Percentiles rank a stretch among this genome's conserved stretches.
phyloP scores from a whole-genome alignment of 2,329 filamentous ascomycete species.

The Botryotinia calthae region DNA sequence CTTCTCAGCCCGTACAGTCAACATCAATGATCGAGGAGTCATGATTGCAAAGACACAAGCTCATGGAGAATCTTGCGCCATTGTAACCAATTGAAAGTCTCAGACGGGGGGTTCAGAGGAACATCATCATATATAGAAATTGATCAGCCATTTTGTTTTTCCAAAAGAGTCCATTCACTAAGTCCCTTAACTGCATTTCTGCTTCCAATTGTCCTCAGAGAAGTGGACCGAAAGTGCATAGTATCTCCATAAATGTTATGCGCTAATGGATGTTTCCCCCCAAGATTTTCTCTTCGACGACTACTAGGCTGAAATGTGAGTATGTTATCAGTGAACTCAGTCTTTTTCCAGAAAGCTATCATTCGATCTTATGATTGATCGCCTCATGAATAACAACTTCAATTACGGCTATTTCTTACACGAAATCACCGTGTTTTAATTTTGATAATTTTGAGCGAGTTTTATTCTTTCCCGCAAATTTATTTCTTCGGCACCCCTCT shows the following conservation, averaged over 20 bases:
- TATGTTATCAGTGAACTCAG: neutral
- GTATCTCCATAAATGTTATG: neutral
- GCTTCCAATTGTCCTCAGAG: neutral
- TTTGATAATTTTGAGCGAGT: neutral
- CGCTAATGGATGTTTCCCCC: neutral
- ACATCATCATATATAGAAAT: neutral
- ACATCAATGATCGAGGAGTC: neutral
- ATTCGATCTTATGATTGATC: neutral
- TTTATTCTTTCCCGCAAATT: neutral
- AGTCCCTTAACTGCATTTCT: too few species aligned
- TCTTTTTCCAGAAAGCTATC: neutral
- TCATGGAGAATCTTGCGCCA: neutral
- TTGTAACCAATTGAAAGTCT: fast-evolving
- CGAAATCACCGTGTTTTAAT: neutral
- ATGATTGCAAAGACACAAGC: neutral
- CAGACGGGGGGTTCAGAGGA: too few species aligned
- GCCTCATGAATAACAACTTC: neutral
- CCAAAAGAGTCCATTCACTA: neutral
- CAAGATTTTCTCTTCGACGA: neutral
- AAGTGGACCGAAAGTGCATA: neutral
- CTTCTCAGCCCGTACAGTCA: neutral
- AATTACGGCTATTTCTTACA: neutral
- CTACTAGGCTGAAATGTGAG: neutral
- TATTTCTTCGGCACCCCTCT: neutral
- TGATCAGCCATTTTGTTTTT: neutral